Evolutionary conservation across 2,329 filamentous ascomycete species (phyloP).

Genomic region (Mollisia scopiformis): DNA sequence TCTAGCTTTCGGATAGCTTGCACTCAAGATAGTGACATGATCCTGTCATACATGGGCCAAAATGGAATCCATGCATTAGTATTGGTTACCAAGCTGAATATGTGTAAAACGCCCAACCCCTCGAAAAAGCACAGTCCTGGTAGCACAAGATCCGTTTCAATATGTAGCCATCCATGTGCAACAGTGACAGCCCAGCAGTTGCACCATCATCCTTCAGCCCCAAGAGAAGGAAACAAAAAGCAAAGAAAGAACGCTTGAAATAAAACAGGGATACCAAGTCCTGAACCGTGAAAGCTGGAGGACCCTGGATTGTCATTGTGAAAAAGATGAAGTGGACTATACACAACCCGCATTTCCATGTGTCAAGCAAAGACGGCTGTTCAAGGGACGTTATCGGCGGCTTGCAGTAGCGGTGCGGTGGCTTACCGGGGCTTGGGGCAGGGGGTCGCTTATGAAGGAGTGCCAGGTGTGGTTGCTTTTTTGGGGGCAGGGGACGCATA

Average conservation of each 20-base stretch:
- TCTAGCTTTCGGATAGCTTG: background rate
- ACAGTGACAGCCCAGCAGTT: background rate
- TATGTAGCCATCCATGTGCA: background rate
- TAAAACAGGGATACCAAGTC: background rate
- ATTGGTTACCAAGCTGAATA: background rate
- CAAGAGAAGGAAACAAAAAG: background rate
- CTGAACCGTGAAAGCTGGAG: too few species aligned
- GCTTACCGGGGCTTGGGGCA: too few species aligned
- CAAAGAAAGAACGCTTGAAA: background rate
- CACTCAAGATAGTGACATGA: background rate
- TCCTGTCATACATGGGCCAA: background rate
- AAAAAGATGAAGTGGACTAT: too few species aligned
- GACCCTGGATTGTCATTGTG: too few species aligned
- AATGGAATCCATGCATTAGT: background rate
- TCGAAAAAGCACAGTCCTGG: background rate
- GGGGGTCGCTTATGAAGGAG: too few species aligned
- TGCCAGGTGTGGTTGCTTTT: too few species aligned
- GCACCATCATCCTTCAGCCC: too few species aligned
- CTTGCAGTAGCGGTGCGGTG: too few species aligned
- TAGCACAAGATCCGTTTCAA: background rate
- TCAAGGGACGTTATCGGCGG: background rate
- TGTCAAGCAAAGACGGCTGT: background rate
- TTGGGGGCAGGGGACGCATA: too few species aligned
- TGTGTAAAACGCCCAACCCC: too few species aligned
- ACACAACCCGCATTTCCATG: background rate